Evolutionary conservation across 768 basidiomycete species (phyloP).

Genomic region (Erythrobasidium yunnanense): DNA sequence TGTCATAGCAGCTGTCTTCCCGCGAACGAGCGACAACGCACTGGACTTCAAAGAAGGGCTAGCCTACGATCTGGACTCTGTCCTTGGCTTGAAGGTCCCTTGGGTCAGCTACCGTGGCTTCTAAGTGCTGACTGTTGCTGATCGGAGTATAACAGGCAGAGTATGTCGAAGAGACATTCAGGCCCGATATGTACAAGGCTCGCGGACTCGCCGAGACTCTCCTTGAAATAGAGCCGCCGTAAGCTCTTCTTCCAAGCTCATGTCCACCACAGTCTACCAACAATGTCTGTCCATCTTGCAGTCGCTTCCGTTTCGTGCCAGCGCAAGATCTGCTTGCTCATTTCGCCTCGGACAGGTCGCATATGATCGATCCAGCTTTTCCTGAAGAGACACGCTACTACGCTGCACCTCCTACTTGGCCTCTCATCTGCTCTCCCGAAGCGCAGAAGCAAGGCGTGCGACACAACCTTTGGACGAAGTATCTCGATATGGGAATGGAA

Average conservation of each 20-base stretch:
- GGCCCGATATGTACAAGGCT: conserved; percentile 9
- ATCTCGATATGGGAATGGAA: conserved; percentile 24
- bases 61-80: conserved; percentile 28
- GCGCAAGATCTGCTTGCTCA: conserved; percentile 1
- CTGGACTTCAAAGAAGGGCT: too few species aligned
- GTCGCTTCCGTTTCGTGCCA: conserved; percentile 31
- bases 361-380: conserved; percentile 24
- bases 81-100: conserved; percentile 12
- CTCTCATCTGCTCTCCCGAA: not conserved
- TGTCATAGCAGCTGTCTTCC: conserved; percentile 12
- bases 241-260: not conserved
- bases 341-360: conserved; percentile 33
- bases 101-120: too few species aligned
- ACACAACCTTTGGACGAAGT: conserved; percentile 30
- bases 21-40: not conserved
- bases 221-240: conserved; percentile 1
- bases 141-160: too few species aligned
- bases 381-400: not conserved
- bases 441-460: not conserved
- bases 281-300: not conserved
- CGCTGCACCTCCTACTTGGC: not conserved
- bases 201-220: not conserved
- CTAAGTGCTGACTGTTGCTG: too few species aligned
- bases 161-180: conserved; percentile 25
- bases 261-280: not conserved